These are phyloP conservation scores for Aspergillus sclerotialis DNA, from an alignment of 2,329 filamentous ascomycete genomes.

Conservation along the genomic window DNA sequence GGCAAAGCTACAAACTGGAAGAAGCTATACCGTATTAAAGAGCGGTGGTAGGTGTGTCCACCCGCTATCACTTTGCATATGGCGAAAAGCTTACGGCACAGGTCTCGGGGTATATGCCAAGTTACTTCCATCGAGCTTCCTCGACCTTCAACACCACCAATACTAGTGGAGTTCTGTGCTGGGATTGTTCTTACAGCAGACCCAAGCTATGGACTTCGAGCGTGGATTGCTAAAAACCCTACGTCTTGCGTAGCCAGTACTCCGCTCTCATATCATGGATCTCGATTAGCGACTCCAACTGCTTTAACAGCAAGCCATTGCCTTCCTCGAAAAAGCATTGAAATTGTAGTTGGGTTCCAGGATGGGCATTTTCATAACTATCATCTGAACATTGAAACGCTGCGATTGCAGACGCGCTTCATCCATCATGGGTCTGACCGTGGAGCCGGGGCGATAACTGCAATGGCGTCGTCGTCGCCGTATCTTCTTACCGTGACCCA, in stretches of 20 bases:
- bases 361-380: slow-evolving; percentile 69
- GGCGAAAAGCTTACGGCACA: too few relatives aligned
- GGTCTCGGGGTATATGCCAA: slow-evolving; percentile 73
- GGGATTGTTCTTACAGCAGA: slow-evolving; percentile 75
- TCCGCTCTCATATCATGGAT: slow-evolving; percentile 17
- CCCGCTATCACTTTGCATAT: too few relatives aligned
- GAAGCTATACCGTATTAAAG: slow-evolving; percentile 73
- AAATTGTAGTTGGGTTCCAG: slow-evolving; percentile 62
- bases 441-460: slow-evolving; percentile 60
- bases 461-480: slow-evolving; percentile 65
- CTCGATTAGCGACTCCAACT: slow-evolving; percentile 61
- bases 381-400: slow-evolving; percentile 45
- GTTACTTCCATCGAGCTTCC: slow-evolving; percentile 68
- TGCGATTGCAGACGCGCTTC: slow-evolving; percentile 46
- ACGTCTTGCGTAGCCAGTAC: slow-evolving; percentile 52
- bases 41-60: too few relatives aligned
- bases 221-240: slow-evolving; percentile 64
- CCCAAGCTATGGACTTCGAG: slow-evolving; percentile 60
- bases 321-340: slow-evolving; percentile 41
- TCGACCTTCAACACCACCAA: slow-evolving; percentile 47
- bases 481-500: slow-evolving; percentile 74
- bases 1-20: slow-evolving; percentile 67
- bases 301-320: slow-evolving; percentile 39
- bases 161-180: slow-evolving; percentile 70
- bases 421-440: slow-evolving; percentile 56